Evolutionary conservation across 768 basidiomycete species (phyloP), one percentile per base, ranked within the genome.

Genomic region (Suillus subalutaceus): DNA sequence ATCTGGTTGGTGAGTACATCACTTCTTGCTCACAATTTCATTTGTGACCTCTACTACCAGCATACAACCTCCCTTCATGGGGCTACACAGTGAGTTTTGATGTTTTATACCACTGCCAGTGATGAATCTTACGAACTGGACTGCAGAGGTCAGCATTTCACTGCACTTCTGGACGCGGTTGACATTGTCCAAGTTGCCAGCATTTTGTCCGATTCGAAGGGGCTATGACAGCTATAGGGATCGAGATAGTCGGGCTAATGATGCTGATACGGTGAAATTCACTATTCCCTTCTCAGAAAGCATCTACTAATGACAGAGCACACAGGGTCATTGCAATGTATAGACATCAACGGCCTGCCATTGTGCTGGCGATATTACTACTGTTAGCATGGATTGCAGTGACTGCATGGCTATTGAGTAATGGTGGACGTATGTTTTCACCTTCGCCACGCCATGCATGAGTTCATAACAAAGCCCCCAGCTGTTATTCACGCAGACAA

Each of bases 141-240:
- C 5, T 38, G 38, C 38, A 50, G 48, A 40, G 30, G 62, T 48
- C 20, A 40, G 30, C 12, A 41, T 44, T 5, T 41, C 41, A 55
- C 57, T 70, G 18, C 16, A 66, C 59, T 2, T 15, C 2, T 7
- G 8, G n/a, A 38, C 26, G 50, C 10, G 6, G 18, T 12, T 60
- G 26, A 60, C 26, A 18, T 41, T 30, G 6, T 43, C 26, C 23
- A 41, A 85, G 84, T 56, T 86, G 85, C 63, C 64, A 65, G 6
- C 77, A 76, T 56, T 87, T 86, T 67, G 79, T 86, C n/a, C 79
- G 81, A 35, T 86, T 80, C 64, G 86, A 87, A 72, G 85, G 85
- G 10, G 69, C 76, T 32, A 82, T 82, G 74, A 81, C 82, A 0
- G 75, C 79, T n/a, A 75, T 79, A 2, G 83, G 82, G 9, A 78